These are phyloP conservation scores for Cicer yamashitae DNA, from an alignment of 306 rosid species.

Conservation along the genomic window DNA sequence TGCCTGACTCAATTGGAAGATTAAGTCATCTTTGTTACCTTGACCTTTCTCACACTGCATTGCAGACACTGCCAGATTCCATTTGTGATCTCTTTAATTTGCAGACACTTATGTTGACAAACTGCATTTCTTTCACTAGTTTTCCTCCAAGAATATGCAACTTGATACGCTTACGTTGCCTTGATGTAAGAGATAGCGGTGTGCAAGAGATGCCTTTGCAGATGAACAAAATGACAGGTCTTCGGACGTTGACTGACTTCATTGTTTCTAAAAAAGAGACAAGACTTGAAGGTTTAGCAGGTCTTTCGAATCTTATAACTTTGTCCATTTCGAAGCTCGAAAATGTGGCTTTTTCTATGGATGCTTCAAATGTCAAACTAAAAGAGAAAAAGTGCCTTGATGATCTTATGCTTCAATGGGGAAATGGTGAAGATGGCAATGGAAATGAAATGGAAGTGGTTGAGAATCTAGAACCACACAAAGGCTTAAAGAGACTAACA, in stretches of 20 bases:
- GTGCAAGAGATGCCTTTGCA: conserved; percentile 44
- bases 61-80: conserved; percentile 41
- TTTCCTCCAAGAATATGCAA: conserved; percentile 24
- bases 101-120: conserved; percentile 41
- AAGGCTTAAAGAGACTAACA: conserved; percentile 33
- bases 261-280: conserved; percentile 26
- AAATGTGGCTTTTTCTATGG: conserved; percentile 22
- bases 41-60: conserved; percentile 27
- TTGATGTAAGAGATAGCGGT: conserved; percentile 28
- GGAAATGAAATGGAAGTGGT: conserved; percentile 29
- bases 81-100: conserved; percentile 40
- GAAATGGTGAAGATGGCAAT: neutral
- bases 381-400: conserved; percentile 29
- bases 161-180: conserved; percentile 34
- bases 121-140: conserved; percentile 25
- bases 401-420: conserved; percentile 41
- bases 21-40: conserved; percentile 48
- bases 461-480: conserved; percentile 39
- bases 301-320: conserved; percentile 32
- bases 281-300: conserved; percentile 32
- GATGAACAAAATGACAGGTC: conserved; percentile 37
- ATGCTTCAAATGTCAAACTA: conserved; percentile 14
- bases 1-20: conserved; percentile 41
- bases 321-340: conserved; percentile 36
- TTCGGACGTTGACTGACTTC: conserved; percentile 29